These are phyloP conservation scores for Populus tremula DNA, from an alignment of 345 rosid genomes.

Conservation along the genomic window DNA sequence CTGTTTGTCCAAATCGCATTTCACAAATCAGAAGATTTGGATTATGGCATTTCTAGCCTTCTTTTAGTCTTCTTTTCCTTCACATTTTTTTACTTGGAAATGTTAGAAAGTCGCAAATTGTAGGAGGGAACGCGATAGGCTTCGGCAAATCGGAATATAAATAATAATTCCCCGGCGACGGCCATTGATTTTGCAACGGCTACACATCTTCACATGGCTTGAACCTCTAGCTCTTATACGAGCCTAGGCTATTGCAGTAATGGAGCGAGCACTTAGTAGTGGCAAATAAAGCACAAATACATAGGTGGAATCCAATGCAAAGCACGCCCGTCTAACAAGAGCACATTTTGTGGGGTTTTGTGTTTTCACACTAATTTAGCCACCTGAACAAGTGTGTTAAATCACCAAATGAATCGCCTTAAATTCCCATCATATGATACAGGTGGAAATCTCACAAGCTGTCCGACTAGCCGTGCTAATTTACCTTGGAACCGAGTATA, in stretches of 20 bases:
- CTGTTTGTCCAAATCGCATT: not conserved
- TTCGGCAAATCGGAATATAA: not conserved
- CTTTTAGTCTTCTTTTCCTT: not conserved
- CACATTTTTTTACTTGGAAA: too few relatives aligned
- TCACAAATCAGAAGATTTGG: not conserved
- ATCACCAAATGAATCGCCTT: conserved; percentile 2
- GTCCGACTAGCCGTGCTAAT: not conserved
- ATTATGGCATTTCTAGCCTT: not conserved
- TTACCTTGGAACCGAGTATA: not conserved
- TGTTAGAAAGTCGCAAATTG: too few relatives aligned
- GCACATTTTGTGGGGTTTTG: not conserved
- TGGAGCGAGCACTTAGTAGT: not conserved
- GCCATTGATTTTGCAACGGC: not conserved
- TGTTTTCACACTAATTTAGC: not conserved
- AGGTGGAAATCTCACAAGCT: not conserved
- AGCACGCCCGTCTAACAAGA: not conserved
- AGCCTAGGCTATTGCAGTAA: not conserved
- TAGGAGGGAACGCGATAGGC: not conserved
- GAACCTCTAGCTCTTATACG: not conserved
- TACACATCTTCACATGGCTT: not conserved
- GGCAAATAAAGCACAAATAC: not conserved
- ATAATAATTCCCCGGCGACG: not conserved
- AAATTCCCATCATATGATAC: not conserved
- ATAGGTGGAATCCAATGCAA: not conserved
- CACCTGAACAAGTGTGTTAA: not conserved